These are phyloP conservation scores for Persicaria tinctoria DNA, from an alignment of 148 eudicot genomes.

Conservation along the genomic window DNA sequence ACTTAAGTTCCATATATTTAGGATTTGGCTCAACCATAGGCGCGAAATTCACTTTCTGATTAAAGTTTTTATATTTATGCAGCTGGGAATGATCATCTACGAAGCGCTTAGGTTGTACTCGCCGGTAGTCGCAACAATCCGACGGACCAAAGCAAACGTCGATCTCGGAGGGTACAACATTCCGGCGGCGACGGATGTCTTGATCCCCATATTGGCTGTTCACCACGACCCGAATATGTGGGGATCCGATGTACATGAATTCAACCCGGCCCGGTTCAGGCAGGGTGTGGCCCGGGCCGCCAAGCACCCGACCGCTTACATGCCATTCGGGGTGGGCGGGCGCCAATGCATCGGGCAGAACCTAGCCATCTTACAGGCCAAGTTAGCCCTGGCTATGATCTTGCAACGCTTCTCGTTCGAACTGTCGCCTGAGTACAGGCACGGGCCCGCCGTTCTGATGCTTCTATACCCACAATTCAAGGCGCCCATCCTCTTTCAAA, in stretches of 20 bases:
- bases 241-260: background rate
- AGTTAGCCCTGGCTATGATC: background rate
- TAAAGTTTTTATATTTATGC: constrained; percentile 10
- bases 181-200: background rate
- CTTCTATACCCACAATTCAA: background rate
- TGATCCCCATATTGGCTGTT: background rate
- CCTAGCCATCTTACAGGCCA: background rate
- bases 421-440: background rate
- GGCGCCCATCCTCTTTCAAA: background rate
- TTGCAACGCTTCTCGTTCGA: background rate
- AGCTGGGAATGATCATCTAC: constrained; percentile 50
- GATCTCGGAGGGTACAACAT: background rate
- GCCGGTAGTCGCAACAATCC: constrained; percentile 42
- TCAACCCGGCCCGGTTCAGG: background rate
- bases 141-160: constrained; percentile 28
- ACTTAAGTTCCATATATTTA: too few species aligned
- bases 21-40: too few species aligned
- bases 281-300: background rate
- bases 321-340: background rate
- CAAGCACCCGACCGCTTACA: background rate
- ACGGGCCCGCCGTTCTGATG: background rate
- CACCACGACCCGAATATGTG: background rate
- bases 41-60: background rate
- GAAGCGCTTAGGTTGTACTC: constrained; percentile 48
- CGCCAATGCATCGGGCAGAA: background rate